phyloP scores from a whole-genome alignment of 805 yeast species.

The Zygotorulaspora sp. region DNA sequence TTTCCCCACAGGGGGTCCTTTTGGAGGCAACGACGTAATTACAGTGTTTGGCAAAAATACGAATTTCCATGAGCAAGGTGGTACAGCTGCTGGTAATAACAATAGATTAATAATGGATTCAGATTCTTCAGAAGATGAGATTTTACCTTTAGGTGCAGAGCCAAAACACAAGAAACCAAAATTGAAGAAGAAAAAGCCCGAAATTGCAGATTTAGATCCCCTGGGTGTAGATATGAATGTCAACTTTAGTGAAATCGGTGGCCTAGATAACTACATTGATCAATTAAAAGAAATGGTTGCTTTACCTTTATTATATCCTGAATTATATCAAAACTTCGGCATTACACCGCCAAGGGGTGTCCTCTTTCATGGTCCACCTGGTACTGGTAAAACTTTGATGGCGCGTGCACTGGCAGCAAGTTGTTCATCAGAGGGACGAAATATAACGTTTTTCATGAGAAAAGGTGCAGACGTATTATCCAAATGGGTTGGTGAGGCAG shows the following conservation, averaged over 20 bases:
- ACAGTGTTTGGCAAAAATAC: conserved; percentile 75
- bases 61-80: conserved; percentile 28
- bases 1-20: conserved; percentile 94
- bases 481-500: conserved; percentile 99
- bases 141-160: conserved; percentile 43
- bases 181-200: conserved; percentile 43
- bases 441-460: conserved; percentile 94
- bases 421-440: conserved; percentile 76
- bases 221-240: conserved; percentile 83
- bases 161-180: conserved; percentile 37
- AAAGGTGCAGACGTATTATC: conserved; percentile 97
- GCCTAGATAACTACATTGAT: conserved; percentile 81
- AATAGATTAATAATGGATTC: conserved; percentile 41
- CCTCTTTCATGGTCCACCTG: conserved; percentile 97
- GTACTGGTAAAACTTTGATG: conserved; percentile 97
- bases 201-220: conserved; percentile 87
- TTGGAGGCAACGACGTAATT: conserved; percentile 92
- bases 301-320: conserved; percentile 88
- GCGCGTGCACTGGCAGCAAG: conserved; percentile 96
- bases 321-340: conserved; percentile 79
- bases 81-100: conserved; percentile 24
- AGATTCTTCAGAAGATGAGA: conserved; percentile 62
- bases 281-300: conserved; percentile 97
- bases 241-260: conserved; percentile 84
- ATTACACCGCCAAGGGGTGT: conserved; percentile 98